Evolutionary conservation across 2,329 filamentous ascomycete species (phyloP).

Genomic region (Aureobasidium namibiae): DNA sequence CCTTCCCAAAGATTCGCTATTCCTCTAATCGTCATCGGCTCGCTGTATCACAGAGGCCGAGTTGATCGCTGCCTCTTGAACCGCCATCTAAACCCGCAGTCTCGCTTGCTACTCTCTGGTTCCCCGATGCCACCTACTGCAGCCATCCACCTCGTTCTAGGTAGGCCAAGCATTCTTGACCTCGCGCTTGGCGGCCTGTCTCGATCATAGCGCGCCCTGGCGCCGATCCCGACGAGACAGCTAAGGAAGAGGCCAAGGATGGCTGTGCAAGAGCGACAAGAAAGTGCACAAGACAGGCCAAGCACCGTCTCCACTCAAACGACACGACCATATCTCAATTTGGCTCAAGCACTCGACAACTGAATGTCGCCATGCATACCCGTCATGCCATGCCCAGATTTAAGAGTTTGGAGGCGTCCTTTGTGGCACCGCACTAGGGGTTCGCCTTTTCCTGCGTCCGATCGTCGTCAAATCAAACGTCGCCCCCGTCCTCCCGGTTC

Average conservation of each 20-base stretch:
- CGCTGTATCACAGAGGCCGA: not conserved
- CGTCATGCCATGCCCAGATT: slow-evolving; percentile 9
- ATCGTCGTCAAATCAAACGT: not conserved
- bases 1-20: not conserved
- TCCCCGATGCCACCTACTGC: not conserved
- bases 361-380: not conserved
- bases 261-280: slow-evolving; percentile 6
- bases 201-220: slow-evolving; percentile 1
- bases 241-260: not conserved
- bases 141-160: not conserved
- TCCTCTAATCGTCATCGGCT: not conserved
- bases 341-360: not conserved
- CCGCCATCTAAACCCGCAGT: not conserved
- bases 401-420: not conserved
- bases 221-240: not conserved
- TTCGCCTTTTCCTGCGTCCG: slow-evolving; percentile 6
- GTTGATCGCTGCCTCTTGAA: not conserved
- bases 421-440: slow-evolving; percentile 3
- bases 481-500: not conserved
- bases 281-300: not conserved
- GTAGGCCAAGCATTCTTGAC: slow-evolving; percentile 11
- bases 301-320: not conserved
- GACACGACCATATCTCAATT: not conserved
- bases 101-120: not conserved
- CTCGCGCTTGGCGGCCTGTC: slow-evolving; percentile 5